Conservation (phyloP, 768 basidiomycete species). For the Strobilomyces dryophilus region DNA sequence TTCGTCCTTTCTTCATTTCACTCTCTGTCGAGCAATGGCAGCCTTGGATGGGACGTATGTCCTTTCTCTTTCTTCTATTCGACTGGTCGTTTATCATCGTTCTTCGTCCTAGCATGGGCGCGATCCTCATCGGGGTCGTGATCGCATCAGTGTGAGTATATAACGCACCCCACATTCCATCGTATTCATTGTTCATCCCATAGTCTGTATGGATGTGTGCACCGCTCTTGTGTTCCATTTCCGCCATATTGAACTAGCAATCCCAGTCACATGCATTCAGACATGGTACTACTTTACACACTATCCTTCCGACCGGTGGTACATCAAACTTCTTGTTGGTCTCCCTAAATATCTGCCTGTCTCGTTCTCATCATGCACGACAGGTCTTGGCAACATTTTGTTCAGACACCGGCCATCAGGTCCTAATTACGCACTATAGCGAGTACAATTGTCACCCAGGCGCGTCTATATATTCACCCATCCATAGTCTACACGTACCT, state of each 20-base stretch:
- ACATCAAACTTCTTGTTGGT: constrained; percentile 43
- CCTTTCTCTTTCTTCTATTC: neutral
- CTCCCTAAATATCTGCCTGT: neutral
- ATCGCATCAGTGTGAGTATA: constrained; percentile 43
- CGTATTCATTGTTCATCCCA: neutral
- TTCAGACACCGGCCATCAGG: constrained; percentile 53
- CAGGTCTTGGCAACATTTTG: constrained; percentile 48
- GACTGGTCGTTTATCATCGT: neutral
- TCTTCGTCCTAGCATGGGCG: constrained; percentile 38
- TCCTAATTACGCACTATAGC: constrained; percentile 50
- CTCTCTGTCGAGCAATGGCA: constrained; percentile 4
- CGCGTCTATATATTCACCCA: neutral
- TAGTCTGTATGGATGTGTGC: constrained; percentile 51
- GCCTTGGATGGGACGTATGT: constrained; percentile 34
- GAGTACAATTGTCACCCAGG: constrained; percentile 1
- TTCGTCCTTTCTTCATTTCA: neutral
- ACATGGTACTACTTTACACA: constrained; percentile 51
- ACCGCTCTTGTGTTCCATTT: neutral
- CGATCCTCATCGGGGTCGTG: constrained; percentile 47
- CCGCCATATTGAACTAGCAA: neutral
- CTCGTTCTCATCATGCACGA: neutral
- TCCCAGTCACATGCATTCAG: constrained; percentile 51
- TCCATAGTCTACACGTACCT: constrained; percentile 47
- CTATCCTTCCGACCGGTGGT: constrained; percentile 50
- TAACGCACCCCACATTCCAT: neutral